Evolutionary conservation across 192 early-diverging fungal genomes (phyloP), one percentile per base, ranked within the genome.

Genomic region (Backusella luteola): DNA sequence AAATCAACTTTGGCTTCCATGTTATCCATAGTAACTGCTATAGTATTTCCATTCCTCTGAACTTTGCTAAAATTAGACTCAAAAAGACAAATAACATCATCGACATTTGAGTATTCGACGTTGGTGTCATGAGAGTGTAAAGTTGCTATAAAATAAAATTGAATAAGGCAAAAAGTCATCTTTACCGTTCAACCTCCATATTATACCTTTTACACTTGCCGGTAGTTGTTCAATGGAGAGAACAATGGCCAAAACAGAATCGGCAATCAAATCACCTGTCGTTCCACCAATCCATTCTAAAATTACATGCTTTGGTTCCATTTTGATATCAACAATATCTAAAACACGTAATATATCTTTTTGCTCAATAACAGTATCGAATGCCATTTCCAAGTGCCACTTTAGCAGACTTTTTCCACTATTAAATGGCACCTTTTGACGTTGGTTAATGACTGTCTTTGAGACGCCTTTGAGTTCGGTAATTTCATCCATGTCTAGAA

Each of bases 211-310:
- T 21, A 98, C 96, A 69, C 93, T 94, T 0, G 96, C 96, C 15
- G 95, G 95, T 74, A 90, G 92, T 53, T 88, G 89, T 44, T 96
- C 97, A 66, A 95, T 93, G 69, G 94, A 92, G 49, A 95, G 66
- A 21, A 97, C 84, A 36, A 98, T 87, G 0, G 95, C 94, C 15
- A 97, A 76, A 2, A 97, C 91, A 44, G 97, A 94, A 74, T 99
- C 98, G 5, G 96, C 97, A 3, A 98, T 90, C 92, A 98, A 95
- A 82, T 99, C 98, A 75, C 95, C 96, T 77, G 96, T 89, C 29
- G 91, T 80, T 80, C 94, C 91, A 67, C 97, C 92, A 38, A 91
- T 88, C 98, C 98, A 99, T 81, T 97, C 96, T 21, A 99, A 80
- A 52, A 90, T 84, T 1, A 96, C 83, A 75, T 88, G 85, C 73